These are phyloP conservation scores for Fusarium mangiferae DNA, from an alignment of 2,329 filamentous ascomycete species.

Conservation along the genomic window DNA sequence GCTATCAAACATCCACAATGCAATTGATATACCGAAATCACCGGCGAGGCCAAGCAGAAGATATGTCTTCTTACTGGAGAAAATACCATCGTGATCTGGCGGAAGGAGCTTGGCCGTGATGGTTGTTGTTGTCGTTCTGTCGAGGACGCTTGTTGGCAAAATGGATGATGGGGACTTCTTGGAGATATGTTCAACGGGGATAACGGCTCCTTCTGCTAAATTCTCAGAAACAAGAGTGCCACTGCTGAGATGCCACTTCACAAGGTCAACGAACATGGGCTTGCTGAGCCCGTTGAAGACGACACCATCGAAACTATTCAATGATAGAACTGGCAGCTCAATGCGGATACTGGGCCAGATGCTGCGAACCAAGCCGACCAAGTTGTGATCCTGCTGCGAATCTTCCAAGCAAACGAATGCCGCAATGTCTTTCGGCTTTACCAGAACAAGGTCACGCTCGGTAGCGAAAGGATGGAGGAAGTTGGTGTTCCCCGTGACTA, in stretches of 20 bases:
- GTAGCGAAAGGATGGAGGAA: not conserved
- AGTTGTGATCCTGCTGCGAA: not conserved
- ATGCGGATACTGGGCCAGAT: not conserved
- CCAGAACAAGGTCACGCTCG: not conserved
- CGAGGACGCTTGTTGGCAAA: not conserved
- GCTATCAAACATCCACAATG: not conserved
- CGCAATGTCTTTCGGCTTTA: not conserved
- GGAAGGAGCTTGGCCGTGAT: not conserved
- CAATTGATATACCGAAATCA: not conserved
- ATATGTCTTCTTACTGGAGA: not conserved
- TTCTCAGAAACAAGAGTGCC: too few species aligned
- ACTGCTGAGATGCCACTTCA: not conserved
- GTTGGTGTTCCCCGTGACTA: not conserved
- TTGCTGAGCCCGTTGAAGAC: not conserved
- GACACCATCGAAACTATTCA: not conserved
- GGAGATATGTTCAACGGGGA: not conserved
- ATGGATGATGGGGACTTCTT: rapidly evolving
- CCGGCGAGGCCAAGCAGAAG: not conserved
- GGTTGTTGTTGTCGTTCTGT: not conserved
- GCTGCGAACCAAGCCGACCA: not conserved
- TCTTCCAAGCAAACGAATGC: not conserved
- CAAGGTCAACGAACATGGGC: not conserved
- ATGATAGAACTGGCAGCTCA: not conserved
- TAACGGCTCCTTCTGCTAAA: not conserved
- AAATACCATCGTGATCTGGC: not conserved